Base-by-base conservation (phyloP, 768 basidiomycete genomes). In the Kwoniella sp. region DNA sequence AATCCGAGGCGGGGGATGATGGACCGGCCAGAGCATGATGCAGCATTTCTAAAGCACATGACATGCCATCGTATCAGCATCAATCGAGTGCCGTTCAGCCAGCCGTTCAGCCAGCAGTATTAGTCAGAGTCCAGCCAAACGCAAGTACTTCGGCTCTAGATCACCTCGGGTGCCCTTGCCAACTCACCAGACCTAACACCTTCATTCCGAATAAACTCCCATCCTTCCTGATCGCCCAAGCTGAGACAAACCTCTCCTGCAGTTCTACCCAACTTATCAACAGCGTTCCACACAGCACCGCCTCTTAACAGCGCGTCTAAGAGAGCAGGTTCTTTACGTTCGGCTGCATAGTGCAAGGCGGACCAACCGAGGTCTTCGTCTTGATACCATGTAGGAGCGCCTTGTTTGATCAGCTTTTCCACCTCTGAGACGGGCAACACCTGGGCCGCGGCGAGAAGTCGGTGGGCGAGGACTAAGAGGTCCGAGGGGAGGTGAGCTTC, bases 231-330 rank as follows among this genome's bases (percentile, higher is more conserved):
- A 70, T 93, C 85, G 70, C 95, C 94, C 79, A 90, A 84, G 8
- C 92, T 95, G 29, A 92, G 82, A 12, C 92, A 89, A 55, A 98
- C 86, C 70, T 97, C 95, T 9, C 88, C 93, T 0, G 96, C 91
- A 8, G 92, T 95, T 71, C 88, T 86, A 46, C 86, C 85, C 62
- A 88, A 80, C 63, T 87, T 84, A 76, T 96, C 92, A 67, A 90
- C 92, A 90, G 90, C 85, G 79, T 94, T 96, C 96, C 96, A 99
- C 0, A 92, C 76, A 0, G 91, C 93, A 13, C 95, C 93, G 59
- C 86, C 84, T n/a, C 87, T 83, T 26, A 99, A 83, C 33, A 98
- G 82, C 6, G 84, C 74, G 57, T 84, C 84, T 12, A 89, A 83
- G 17, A 95, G 81, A n/a, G 83, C 82, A 1, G 83, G 75, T 68